These are phyloP conservation scores for Macrocybe gigantea DNA, from an alignment of 768 basidiomycete genomes.

Conservation along the genomic window DNA sequence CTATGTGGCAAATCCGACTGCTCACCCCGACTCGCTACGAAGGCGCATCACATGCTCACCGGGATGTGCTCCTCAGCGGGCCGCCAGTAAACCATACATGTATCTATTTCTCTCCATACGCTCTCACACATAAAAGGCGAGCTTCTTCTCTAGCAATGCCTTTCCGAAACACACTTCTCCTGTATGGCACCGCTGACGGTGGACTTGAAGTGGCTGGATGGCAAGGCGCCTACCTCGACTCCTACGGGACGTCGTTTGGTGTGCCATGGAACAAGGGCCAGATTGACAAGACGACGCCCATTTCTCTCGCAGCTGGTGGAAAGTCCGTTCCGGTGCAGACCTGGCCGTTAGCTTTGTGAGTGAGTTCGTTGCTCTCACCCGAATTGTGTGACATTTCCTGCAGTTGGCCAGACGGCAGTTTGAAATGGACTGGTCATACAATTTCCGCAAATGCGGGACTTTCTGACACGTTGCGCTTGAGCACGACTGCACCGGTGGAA, in stretches of 20 bases:
- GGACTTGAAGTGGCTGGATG: slow-evolving; percentile 27
- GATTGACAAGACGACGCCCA: slow-evolving; percentile 29
- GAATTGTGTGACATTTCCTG: background rate
- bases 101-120: background rate
- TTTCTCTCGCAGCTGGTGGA: slow-evolving; percentile 14
- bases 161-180: no score
- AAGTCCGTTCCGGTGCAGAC: slow-evolving; percentile 21
- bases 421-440: slow-evolving; percentile 36
- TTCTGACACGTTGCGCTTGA: slow-evolving; percentile 15
- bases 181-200: slow-evolving; percentile 15
- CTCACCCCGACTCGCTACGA: background rate
- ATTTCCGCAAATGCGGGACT: slow-evolving; percentile 21
- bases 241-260: slow-evolving; percentile 29
- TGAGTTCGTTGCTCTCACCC: background rate
- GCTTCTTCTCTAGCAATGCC: no score
- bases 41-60: slow-evolving; percentile 7
- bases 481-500: slow-evolving; percentile 26
- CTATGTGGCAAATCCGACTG: background rate
- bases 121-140: slow-evolving; percentile 1
- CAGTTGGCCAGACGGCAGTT: slow-evolving; percentile 32
- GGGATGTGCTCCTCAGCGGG: slow-evolving; percentile 1
- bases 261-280: slow-evolving; percentile 30
- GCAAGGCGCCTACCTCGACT: slow-evolving; percentile 17
- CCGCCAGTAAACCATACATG: slow-evolving; percentile 4
- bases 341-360: slow-evolving; percentile 33